Percentiles rank a stretch among this genome's conserved stretches.
These are phyloP conservation scores for Hortaea sp. DNA, from an alignment of 2,329 filamentous ascomycete genomes.

Conservation along the genomic window DNA sequence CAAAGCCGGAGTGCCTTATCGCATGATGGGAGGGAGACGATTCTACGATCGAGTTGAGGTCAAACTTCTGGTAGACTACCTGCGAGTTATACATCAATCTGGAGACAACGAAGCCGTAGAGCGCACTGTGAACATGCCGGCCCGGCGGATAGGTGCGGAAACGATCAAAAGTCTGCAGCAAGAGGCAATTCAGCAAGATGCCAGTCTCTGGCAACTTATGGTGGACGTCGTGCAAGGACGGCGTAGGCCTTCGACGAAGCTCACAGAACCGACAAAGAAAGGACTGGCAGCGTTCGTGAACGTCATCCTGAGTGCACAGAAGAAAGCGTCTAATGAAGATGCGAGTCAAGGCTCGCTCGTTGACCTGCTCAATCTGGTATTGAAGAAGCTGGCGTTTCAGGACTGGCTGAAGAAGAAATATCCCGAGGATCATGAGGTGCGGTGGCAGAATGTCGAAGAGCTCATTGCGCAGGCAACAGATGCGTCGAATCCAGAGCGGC, in stretches of 20 bases:
- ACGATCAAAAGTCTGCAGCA: conserved; percentile 66
- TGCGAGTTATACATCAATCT: conserved; percentile 74
- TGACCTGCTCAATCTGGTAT: conserved; percentile 46
- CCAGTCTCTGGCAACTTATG: conserved; percentile 69
- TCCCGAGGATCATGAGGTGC: conserved; percentile 61
- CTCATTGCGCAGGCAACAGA: conserved; percentile 72
- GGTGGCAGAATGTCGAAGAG: conserved; percentile 85
- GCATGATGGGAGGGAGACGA: conserved; percentile 81
- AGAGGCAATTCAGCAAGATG: conserved; percentile 60
- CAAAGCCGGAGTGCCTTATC: conserved; percentile 73
- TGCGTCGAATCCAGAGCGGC: conserved; percentile 36
- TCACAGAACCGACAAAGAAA: conserved; percentile 46
- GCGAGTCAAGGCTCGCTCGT: conserved; percentile 29
- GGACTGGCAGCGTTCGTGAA: conserved; percentile 50
- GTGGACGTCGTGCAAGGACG: conserved; percentile 47
- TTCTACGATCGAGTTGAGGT: conserved; percentile 92
- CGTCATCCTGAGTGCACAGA: conserved; percentile 47
- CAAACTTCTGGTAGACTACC: conserved; percentile 77
- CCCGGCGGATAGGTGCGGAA: conserved; percentile 67
- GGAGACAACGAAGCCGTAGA: conserved; percentile 78
- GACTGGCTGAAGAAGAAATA: conserved; percentile 64
- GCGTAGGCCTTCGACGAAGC: conserved; percentile 40
- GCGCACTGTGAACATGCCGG: conserved; percentile 74
- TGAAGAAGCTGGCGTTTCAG: conserved; percentile 60
- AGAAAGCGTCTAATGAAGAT: conserved; percentile 41